Evolutionary conservation across 164 flowering plant genomes (phyloP).

Genomic region (Vitis cinerea): DNA sequence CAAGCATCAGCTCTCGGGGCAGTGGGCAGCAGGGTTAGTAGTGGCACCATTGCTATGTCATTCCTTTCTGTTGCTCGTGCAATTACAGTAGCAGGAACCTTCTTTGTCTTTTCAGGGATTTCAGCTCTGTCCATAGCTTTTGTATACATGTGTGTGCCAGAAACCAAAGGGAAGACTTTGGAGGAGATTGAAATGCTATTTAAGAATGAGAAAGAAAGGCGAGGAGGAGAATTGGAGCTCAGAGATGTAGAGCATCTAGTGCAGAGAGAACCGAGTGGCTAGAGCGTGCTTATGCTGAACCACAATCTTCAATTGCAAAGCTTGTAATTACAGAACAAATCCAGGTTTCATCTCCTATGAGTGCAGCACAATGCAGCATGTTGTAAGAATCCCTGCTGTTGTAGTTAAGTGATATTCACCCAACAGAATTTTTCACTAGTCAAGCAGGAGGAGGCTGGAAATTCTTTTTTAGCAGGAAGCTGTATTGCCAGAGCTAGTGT

Average conservation of each 20-base stretch:
- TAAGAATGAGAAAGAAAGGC: conserved; percentile 26
- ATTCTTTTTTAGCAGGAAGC: not conserved
- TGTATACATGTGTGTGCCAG: conserved; percentile 48
- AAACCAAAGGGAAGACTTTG: conserved; percentile 63
- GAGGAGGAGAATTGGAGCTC: conserved; percentile 35
- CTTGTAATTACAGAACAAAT: not conserved
- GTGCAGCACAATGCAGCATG: not conserved
- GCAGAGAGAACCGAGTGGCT: conserved; percentile 1
- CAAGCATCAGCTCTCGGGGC: conserved; percentile 63
- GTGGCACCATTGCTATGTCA: conserved; percentile 57
- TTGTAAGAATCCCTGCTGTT: not conserved
- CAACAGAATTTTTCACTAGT: not conserved
- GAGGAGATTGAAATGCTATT: conserved; percentile 60
- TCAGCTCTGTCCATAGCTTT: conserved; percentile 49
- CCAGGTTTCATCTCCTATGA: not conserved
- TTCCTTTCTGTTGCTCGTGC: conserved; percentile 47
- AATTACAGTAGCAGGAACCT: conserved; percentile 62
- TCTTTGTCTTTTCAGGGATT: conserved; percentile 48
- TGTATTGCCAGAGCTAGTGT: not conserved
- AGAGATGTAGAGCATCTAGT: conserved; percentile 22
- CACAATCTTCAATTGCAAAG: not conserved
- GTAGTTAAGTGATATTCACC: not conserved
- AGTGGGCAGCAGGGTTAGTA: conserved; percentile 52
- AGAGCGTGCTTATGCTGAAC: not conserved
- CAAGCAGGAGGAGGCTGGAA: not conserved